Evolutionary conservation across 2,329 filamentous ascomycete species (phyloP), one percentile per base, ranked within the genome.

Genomic region (Venturia nashicola): DNA sequence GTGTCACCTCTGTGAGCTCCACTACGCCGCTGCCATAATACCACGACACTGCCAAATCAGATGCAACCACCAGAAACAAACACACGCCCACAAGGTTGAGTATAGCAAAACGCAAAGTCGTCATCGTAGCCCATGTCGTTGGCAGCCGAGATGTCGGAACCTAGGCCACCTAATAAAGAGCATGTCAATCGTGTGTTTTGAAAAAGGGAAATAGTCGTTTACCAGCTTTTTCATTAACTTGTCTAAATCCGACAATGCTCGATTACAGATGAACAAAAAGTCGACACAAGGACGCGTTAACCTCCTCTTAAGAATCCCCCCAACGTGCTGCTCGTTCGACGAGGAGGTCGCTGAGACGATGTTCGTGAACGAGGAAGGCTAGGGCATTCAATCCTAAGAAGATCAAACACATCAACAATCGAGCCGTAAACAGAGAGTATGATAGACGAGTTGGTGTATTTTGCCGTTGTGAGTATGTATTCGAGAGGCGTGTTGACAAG

Each of bases 161-260:
- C 32, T 57, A 57, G 23, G 51, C 51, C 51, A 14, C 51, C 51
- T 57, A 11, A n/a, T 36, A n/a, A 57, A 20, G 32, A 14, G 27
- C 51, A 57, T 57, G 51, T 57, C 51, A 57, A 57, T 57, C 51
- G 51, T 57, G 18, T 57, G 27, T 57, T 57, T 27, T 57, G 51
- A 14, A 36, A 57, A 36, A 57, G 51, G 32, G 27, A 36, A 34
- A n/a, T 57, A 57, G 16, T 36, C 27, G 27, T 32, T 36, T 57
- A 57, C 51, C 51, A 57, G 32, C 51, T 57, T 57, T 36, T 57
- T 57, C 51, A 57, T 57, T 57, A 57, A 57, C 51, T 32, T 57
- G 51, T 57, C 51, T 57, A 57, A n/a, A 36, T 14, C 51, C 27
- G 16, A 7, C 51, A 57, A 36, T 57, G 32, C 51, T 57, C 51